These are phyloP conservation scores for Arachis monticola DNA, from an alignment of 331 rosid species.

Conservation along the genomic window DNA sequence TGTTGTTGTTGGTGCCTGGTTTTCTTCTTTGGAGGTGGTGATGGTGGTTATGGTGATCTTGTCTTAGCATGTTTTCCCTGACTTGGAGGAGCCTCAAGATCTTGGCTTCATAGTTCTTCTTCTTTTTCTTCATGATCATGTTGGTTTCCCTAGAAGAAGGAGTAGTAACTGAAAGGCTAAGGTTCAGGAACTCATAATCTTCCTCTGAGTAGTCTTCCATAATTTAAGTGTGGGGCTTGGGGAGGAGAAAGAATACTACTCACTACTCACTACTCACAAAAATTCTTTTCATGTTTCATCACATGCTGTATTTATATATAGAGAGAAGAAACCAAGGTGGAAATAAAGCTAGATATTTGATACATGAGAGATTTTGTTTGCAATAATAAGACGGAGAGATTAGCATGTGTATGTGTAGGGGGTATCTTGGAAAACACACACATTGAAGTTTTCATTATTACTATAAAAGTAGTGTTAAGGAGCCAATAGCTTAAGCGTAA, in stretches of 20 bases:
- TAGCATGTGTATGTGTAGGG: constrained; percentile 27
- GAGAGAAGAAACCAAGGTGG: constrained; percentile 41
- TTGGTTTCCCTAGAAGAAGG: constrained; percentile 47
- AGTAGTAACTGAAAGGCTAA: constrained; percentile 68
- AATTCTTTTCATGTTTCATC: constrained; percentile 50
- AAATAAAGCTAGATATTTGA: background rate
- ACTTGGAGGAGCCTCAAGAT: constrained; percentile 68
- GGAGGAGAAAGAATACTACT: too few species aligned
- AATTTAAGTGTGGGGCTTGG: constrained; percentile 37
- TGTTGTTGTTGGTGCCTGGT: constrained; percentile 4
- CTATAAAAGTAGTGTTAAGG: background rate
- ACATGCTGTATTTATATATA: constrained; percentile 46
- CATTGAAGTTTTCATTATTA: constrained; percentile 48
- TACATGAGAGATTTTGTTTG: constrained; percentile 11
- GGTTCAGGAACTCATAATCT: constrained; percentile 65
- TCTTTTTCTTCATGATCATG: constrained; percentile 31
- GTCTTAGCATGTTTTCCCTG: constrained; percentile 75
- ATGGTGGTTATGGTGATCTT: constrained; percentile 20
- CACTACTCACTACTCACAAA: constrained; percentile 25
- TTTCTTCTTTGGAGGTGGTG: constrained; percentile 7
- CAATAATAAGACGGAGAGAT: constrained; percentile 46
- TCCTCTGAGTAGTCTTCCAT: constrained; percentile 70
- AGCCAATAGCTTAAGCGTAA: too few species aligned
- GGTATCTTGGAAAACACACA: constrained; percentile 62
- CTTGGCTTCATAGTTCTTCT: constrained; percentile 53